Evolutionary conservation across 2,329 filamentous ascomycete species (phyloP), one percentile per base, ranked within the genome.

Genomic region (Colletotrichum sp.): DNA sequence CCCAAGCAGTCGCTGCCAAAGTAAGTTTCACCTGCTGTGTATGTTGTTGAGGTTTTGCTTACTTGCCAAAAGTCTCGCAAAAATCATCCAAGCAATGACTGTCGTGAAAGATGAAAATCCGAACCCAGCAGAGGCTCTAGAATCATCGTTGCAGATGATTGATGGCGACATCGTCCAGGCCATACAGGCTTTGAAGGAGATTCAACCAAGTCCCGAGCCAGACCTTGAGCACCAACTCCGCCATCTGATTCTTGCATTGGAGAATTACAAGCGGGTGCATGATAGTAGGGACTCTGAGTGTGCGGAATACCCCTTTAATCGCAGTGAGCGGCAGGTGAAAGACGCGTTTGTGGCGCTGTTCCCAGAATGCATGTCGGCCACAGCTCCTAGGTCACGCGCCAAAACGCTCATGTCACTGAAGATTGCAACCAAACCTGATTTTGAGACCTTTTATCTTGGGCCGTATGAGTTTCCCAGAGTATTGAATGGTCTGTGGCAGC

Each of bases 81-180:
- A 28, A 24, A 28, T 72, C 28, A 22, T 72, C 13, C 52, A 68
- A 22, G 71, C 55, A 7, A 36, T 68, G 64, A 24, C 39, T n/a
- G 12, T 55, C 28, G 28, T 36, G 1, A 52, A 32, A 24, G 8
- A 73, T 10, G 34, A 62, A 16, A 60, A 26, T 32, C 48, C 62
- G 15, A 15, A 9, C 24, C 24, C 36, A 22, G 16, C 63, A n/a
- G 34, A 26, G 6, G 70, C 12, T 12, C 28, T 72, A 77, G 79
- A 22, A 72, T 84, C 34, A 30, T 59, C 10, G 34, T 75, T 85
- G 6, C 80, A 79, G 10, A 74, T 65, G 3, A 81, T 84, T 34
- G 80, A 80, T 57, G 84, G 83, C 30, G 84, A 85, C 65, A 80
- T 85, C 34, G 82, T 85, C 5, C 84, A 86, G 69, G 82, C 84